These are phyloP conservation scores for Diutina mesorugosa DNA, from an alignment of 1,139 yeast genomes.

Conservation along the genomic window DNA sequence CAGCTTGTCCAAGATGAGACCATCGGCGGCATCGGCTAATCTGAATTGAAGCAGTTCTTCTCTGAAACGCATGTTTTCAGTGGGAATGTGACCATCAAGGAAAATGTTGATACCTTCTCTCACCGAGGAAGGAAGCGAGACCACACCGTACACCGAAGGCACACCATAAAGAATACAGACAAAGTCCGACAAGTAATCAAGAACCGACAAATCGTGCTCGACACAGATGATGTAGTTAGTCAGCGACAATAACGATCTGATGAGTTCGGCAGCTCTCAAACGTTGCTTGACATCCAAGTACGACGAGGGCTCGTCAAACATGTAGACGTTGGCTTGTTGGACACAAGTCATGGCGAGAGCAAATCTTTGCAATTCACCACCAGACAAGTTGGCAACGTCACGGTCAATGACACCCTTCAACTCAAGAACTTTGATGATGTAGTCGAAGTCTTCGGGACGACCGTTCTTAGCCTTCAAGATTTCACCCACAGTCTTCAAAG, in stretches of 20 bases:
- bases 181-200: conserved; percentile 91
- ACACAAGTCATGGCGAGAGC: conserved; percentile 97
- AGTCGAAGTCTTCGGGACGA: conserved; percentile 46
- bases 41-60: conserved; percentile 90
- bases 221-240: conserved; percentile 85
- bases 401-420: conserved; percentile 63
- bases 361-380: conserved; percentile 98
- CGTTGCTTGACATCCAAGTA: conserved; percentile 97
- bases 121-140: conserved; percentile 87
- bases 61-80: conserved; percentile 95
- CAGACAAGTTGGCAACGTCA: conserved; percentile 81
- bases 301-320: conserved; percentile 99
- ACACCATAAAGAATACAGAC: conserved; percentile 95
- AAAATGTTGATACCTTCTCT: conserved; percentile 98
- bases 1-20: conserved; percentile 62
- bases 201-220: conserved; percentile 95
- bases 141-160: conserved; percentile 97
- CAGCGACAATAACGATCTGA: conserved; percentile 69
- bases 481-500: conserved; percentile 77
- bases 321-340: conserved; percentile 88
- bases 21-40: conserved; percentile 84
- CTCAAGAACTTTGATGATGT: conserved; percentile 51
- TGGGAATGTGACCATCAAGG: conserved; percentile 94
- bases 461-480: conserved; percentile 65
- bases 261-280: conserved; percentile 90